Evolutionary conservation across 108 stramenopile species (phyloP), one percentile per base, ranked within the genome.

Genomic region (Seminavis robusta): DNA sequence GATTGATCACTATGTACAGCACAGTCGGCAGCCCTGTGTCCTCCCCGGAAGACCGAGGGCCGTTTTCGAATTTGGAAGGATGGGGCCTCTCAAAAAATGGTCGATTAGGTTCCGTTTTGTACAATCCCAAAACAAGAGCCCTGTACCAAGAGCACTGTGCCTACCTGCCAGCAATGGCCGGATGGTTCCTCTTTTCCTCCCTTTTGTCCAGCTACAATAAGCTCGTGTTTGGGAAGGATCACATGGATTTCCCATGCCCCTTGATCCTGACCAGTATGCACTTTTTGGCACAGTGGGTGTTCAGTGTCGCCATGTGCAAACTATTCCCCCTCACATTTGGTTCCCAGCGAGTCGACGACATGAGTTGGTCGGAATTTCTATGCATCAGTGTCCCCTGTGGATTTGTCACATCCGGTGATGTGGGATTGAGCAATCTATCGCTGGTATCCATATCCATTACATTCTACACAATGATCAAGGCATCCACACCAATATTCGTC

Each of bases 121-220:
- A n/a, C n/a, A n/a, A n/a, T n/a, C n/a, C n/a, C n/a, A n/a, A n/a
- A n/a, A n/a, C n/a, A n/a, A n/a, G n/a, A n/a, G n/a, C n/a, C n/a
- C n/a, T n/a, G n/a, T n/a, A n/a, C n/a, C n/a, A n/a, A n/a, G n/a
- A n/a, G n/a, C n/a, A n/a, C n/a, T n/a, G n/a, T n/a, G n/a, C n/a
- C n/a, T n/a, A n/a, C n/a, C n/a, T n/a, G n/a, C n/a, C n/a, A n/a
- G n/a, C n/a, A n/a, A 87, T 94, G 85, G 15, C 71, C 41, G 94
- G 90, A 8, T 94, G 94, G 89, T 94, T 94, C 51, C 27, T 91
- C 46, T 94, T 91, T 67, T 86, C 84, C 19, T 83, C 89, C n/a
- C 48, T 81, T 9, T 55, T 94, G n/a, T 69, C 67, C 40, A 44
- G 76, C 5, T 64, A 72, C 64, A 60, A 69, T 52, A 65, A 81